A percentile compares a stretch with the other conserved stretches of the same genome.
Conservation (phyloP, 73 alveolate genomes). For the Tetrahymena thermophila region DNA sequence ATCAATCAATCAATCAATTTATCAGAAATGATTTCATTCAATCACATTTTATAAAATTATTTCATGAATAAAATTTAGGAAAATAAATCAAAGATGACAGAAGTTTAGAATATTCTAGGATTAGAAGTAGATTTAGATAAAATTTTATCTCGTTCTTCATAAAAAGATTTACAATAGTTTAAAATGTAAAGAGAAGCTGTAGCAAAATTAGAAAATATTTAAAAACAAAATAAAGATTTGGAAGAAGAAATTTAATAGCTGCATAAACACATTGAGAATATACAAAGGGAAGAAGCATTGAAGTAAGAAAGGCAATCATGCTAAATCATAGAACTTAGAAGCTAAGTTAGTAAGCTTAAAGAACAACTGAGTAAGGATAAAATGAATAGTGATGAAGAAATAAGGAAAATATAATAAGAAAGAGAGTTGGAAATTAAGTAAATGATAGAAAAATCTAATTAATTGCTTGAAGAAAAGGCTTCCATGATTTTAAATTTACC, state of each 20-base stretch:
- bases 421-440: slow-evolving; percentile 5
- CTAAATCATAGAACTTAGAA: slow-evolving; percentile 14
- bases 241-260: slow-evolving; percentile 2
- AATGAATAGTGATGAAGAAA: slow-evolving; percentile 35
- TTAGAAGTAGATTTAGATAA: slow-evolving; percentile 41
- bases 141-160: slow-evolving; percentile 15
- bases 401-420: slow-evolving; percentile 16
- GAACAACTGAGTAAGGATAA: slow-evolving; percentile 5
- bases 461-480: slow-evolving; percentile 24
- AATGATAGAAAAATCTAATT: slow-evolving; percentile 24
- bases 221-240: slow-evolving; percentile 7
- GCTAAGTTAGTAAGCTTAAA: slow-evolving; percentile 6
- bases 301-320: slow-evolving; percentile 13
- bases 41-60: background rate
- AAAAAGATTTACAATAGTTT: slow-evolving; percentile 11
- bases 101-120: slow-evolving; percentile 23
- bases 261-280: background rate
- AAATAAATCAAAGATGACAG: slow-evolving; percentile 8
- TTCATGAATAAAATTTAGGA: background rate
- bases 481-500: slow-evolving; percentile 20
- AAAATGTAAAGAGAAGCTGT: slow-evolving; percentile 28
- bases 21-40: background rate
- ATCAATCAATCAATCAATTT: background rate
- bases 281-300: slow-evolving; percentile 6
- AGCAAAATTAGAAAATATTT: background rate